Percentiles rank a stretch among this genome's conserved stretches.
phyloP scores from a whole-genome alignment of 1,284 basidiomycete species.

The Malassezia globosa region DNA sequence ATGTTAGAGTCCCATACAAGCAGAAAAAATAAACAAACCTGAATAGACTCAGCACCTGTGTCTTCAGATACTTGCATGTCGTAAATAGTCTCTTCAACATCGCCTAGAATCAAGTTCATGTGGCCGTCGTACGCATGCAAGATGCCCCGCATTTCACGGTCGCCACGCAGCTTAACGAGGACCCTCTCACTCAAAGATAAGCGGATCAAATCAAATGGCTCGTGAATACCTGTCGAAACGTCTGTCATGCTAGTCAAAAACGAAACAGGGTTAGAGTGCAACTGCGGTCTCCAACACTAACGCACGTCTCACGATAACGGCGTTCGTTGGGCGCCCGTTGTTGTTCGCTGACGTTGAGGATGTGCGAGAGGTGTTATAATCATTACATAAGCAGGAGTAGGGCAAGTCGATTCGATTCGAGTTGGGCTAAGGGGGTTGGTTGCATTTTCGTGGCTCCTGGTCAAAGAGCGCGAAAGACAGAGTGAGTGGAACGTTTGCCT shows the following conservation, averaged over 20 bases:
- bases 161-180: conserved; percentile 87
- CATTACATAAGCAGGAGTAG: too few species aligned
- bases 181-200: conserved; percentile 92
- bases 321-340: too few species aligned
- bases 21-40: conserved; percentile 43
- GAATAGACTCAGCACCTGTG: conserved; percentile 48
- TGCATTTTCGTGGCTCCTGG: too few species aligned
- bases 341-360: too few species aligned
- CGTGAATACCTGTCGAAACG: conserved; percentile 54
- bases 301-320: too few species aligned
- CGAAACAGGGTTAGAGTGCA: too few species aligned
- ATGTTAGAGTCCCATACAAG: not conserved
- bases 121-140: conserved; percentile 96
- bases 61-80: conserved; percentile 48
- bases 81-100: conserved; percentile 69
- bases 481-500: too few species aligned
- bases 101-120: conserved; percentile 95
- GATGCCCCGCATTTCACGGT: conserved; percentile 80
- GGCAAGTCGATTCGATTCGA: too few species aligned
- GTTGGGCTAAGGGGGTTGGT: too few species aligned
- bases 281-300: too few species aligned
- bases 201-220: conserved; percentile 95
- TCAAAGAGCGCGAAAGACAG: too few species aligned
- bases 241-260: conserved; percentile 12
- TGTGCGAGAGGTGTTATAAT: too few species aligned